phyloP scores from a whole-genome alignment of 1,284 basidiomycete species.

The Fomitopsis betulina region DNA sequence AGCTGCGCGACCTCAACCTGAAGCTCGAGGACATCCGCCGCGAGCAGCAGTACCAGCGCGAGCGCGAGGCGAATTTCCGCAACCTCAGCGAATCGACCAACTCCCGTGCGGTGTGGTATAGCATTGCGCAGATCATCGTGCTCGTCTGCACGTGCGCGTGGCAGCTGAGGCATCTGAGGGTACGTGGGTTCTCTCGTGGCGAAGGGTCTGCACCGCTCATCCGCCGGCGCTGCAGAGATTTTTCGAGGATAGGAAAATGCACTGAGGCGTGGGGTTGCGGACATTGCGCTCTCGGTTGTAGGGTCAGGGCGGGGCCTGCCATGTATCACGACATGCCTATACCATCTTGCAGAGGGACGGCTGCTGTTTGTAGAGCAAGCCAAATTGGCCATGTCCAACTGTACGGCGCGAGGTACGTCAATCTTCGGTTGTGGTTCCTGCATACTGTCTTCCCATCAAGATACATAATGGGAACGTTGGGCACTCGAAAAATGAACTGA shows the following conservation, averaged over 20 bases:
- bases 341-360: no score
- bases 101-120: constrained; percentile 90
- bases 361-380: no score
- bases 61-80: constrained; percentile 90
- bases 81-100: constrained; percentile 89
- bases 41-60: constrained; percentile 98
- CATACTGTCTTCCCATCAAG: no score
- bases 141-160: constrained; percentile 84
- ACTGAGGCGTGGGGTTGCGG: constrained; percentile 32
- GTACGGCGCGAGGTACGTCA: no score
- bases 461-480: no score
- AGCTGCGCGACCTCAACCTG: constrained; percentile 88
- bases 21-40: constrained; percentile 90
- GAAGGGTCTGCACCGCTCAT: constrained; percentile 8
- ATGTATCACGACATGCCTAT: not conserved
- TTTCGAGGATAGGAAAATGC: constrained; percentile 87
- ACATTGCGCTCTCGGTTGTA: not conserved
- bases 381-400: no score
- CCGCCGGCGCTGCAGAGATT: constrained; percentile 51
- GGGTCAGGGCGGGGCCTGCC: not conserved
- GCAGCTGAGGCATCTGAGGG: constrained; percentile 92
- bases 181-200: constrained; percentile 32
- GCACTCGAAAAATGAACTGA: no score
- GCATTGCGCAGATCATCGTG: constrained; percentile 81
- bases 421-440: no score